Base-by-base conservation (phyloP, 225 moss, liverwort and hornwort genomes). In the Marchantia paleacea region DNA sequence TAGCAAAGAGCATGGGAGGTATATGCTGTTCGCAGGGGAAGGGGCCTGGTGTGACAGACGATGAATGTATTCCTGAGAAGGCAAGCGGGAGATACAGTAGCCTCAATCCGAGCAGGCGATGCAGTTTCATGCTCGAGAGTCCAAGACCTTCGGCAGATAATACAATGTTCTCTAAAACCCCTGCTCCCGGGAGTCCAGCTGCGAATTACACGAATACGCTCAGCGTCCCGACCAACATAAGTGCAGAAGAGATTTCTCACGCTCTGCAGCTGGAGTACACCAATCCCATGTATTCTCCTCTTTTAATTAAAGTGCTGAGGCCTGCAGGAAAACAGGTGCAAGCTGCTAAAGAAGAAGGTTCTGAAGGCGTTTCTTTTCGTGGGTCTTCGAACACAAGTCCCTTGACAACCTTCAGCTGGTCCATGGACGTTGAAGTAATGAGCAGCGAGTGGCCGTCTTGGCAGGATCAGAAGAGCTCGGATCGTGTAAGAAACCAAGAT, bases 41-140 rank as follows among this genome's bases (percentile, higher is more conserved):
- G n/a, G n/a, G n/a, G n/a, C n/a, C n/a, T n/a, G n/a, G 60, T 61
- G 7, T 61, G 19, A n/a, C 66, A 66, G 66, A 66, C 7, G 66
- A 66, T 28, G 66, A 66, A 29, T 66, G 66, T 4, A 66, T 28
- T 29, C 66, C 66, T 29, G 66, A 66, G 14, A 66, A 29, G n/a
- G 66, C 66, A 7, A 66, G 66, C 28, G 28, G 66, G 12, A 66
- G 66, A 66, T 66, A 26, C 66, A 66, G 66, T 24, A 66, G 66
- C 28, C 29, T 66, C 28, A 14, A 66, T 13, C 66, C 29, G 66
- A 66, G 66, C 66, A 66, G 66, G 66, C 19, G 66, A 66, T 66
- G 66, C 66, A 66, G 66, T 66, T 66, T 66, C 26, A 66, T 66
- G 28, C 29, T 66, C 3, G 66, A 66, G 28, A 66, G 26, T 5